Evolutionary conservation across 371 early-diverging fungal species (phyloP), one percentile per base, ranked within the genome.

Genomic region (Mortierella sp.): DNA sequence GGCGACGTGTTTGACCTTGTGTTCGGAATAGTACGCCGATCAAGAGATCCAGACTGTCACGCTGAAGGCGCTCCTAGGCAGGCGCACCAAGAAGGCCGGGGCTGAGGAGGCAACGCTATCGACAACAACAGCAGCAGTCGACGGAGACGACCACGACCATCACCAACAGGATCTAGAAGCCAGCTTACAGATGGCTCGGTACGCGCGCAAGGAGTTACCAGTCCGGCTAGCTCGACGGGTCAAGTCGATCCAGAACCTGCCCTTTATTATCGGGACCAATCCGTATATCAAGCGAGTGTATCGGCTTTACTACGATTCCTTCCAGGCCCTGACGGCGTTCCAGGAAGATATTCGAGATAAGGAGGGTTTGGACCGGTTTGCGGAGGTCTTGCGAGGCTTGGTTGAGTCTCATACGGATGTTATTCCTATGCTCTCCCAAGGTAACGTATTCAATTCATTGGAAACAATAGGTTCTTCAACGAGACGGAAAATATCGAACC

Each of bases 261-360:
- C 97, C 0, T 97, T 96, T 84, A 97, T 97, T 77, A 97, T 97
- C 29, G 98, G 96, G 60, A 96, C 96, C 54, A 97, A 97, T 82
- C 98, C 98, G 3, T 93, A 94, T 83, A 96, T 97, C 78, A 91
- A 93, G 74, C 88, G 89, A 68, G 93, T 97, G 46, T 96, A 97
- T 87, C 89, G 92, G 63, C 91, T 97, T 1, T 97, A 97, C 82
- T 93, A 93, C 72, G 94, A 95, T 71, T 94, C 96, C 1, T 96
- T 97, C 83, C 95, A 96, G 74, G 91, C 88, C 4, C 82, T 97
- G 29, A 89, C 91, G 2, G 85, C 87, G 16, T 91, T 92, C 56
- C 93, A 94, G 1, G 81, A 88, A 38, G 82, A 87, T 24, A 89
- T 90, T 71, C 78, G 79, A 32, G 84, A 87, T 41, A 88, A 88